Base-by-base conservation (phyloP, 495 filamentous ascomycete species). In the Penicillium samsonianum region DNA sequence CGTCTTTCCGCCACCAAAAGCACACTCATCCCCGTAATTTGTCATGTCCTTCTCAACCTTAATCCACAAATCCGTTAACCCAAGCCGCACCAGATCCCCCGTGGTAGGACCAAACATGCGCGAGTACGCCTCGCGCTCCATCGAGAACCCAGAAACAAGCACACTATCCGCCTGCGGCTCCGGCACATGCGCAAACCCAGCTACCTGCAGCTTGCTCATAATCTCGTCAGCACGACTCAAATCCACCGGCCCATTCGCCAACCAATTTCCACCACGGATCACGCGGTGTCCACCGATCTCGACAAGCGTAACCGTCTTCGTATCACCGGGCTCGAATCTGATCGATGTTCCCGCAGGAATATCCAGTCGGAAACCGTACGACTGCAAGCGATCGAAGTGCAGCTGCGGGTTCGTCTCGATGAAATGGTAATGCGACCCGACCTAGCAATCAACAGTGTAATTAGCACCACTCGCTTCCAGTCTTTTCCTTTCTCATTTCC, bases 341-440 rank as follows among this genome's bases (percentile, higher is more conserved):
- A 98, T 86, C 16, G 92, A 94, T 1, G 92, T 97, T 14, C 94
- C 94, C 11, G 95, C 91, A 2, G 92, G 72, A 40, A 98, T 92
- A 66, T 98, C 92, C 20, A 98, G 80, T 11, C 92, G 83, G 70
- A 81, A 96, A 3, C 94, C 94, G 62, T 92, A 92, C 1, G 92
- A 81, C 48, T 84, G 83, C 26, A 84, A 70, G n/a, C 94, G 89
- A 71, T 98, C 94, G 70, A 98, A 98, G 66, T 90, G 84, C 52
- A 98, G 78, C 71, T 88, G 84, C 20, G 92, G 90, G 68, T 98
- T 98, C 20, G 85, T 88, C 78, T 98, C 94, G 65, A 96, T 83
- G 71, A 98, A 91, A 73, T 98, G 92, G 73, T 98, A 98, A 71
- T 98, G 94, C 55, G 90, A 96, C 19, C 94, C 94, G 60, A 92